Base-by-base conservation (phyloP, 495 filamentous ascomycete species). In the Xylaria sp. region DNA sequence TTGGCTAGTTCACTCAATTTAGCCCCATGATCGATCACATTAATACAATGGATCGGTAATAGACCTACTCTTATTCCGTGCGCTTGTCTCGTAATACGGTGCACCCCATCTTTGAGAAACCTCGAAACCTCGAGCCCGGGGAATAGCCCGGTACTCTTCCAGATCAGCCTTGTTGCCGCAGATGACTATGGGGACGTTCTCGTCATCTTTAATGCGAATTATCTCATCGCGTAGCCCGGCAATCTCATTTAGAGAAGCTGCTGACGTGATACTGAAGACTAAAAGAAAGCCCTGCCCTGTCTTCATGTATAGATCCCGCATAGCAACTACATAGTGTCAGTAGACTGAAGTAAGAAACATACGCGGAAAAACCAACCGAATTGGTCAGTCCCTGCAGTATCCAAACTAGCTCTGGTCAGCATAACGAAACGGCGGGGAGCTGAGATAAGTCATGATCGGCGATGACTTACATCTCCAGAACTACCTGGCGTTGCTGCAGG, bases 161-260 rank as follows among this genome's bases (percentile, higher is more conserved):
- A 99, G 89, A 76, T 99, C 96, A 37, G 92, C 93, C 81, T 99
- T 99, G 85, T 99, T 99, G 73, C 96, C 96, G 41, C 98, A 95
- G 57, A 99, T 95, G 33, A 99, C 96, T 68, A 99, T 90, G 35
- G 96, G 96, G 11, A 98, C 90, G 61, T 89, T 90, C 69, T 93
- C 91, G 80, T 97, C 93, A 78, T 97, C 94, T 83, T 98, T 99
- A 80, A 98, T 97, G 67, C 94, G 93, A 69, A 97, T 91, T 76
- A 99, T 98, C 82, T 98, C 94, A 76, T 98, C 96, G 61, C 94
- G 92, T 61, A 99, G 88, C 76, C 94, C 93, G 72, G 89, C 86
- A 26, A 99, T 90, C 78, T 99, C 96, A 75, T 90, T 88, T 33
- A 99, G 86, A 61, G 93, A 97, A 75, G 90, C 91, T 76, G 89